phyloP scores from a whole-genome alignment of 176 grass and related monocot genomes.

The Juncus inflexus region DNA sequence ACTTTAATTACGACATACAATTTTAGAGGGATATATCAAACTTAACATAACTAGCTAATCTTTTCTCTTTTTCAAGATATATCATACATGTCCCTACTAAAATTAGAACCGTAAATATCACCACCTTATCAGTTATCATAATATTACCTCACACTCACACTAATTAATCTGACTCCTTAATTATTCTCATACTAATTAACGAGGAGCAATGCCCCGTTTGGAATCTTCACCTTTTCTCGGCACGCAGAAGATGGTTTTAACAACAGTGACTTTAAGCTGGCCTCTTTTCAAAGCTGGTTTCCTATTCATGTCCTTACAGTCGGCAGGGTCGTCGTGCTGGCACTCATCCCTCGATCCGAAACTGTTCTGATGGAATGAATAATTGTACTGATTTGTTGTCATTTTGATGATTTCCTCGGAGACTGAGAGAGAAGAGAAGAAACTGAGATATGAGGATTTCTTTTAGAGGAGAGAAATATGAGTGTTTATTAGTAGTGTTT shows the following conservation, averaged over 20 bases:
- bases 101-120: too few relatives aligned
- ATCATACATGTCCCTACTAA: too few relatives aligned
- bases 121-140: too few relatives aligned
- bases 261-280: slow-evolving; percentile 8
- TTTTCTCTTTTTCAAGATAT: too few relatives aligned
- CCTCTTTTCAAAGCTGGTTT: not conserved
- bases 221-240: not conserved
- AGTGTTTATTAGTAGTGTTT: not conserved
- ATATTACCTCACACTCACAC: too few relatives aligned
- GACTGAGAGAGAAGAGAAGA: slow-evolving; percentile 2
- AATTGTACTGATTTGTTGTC: not conserved
- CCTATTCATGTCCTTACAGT: slow-evolving; percentile 15
- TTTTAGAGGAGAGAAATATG: not conserved
- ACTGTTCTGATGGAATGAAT: slow-evolving; percentile 20
- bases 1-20: too few relatives aligned
- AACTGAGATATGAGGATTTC: not conserved
- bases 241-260: not conserved
- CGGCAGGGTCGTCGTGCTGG: not conserved
- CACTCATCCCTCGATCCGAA: slow-evolving; percentile 4
- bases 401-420: not conserved
- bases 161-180: too few relatives aligned
- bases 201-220: too few relatives aligned
- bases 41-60: too few relatives aligned
- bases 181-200: too few relatives aligned
- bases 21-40: too few relatives aligned